Evolutionary conservation across 2,329 filamentous ascomycete genomes (phyloP).

Genomic region (Alternaria alternata): DNA sequence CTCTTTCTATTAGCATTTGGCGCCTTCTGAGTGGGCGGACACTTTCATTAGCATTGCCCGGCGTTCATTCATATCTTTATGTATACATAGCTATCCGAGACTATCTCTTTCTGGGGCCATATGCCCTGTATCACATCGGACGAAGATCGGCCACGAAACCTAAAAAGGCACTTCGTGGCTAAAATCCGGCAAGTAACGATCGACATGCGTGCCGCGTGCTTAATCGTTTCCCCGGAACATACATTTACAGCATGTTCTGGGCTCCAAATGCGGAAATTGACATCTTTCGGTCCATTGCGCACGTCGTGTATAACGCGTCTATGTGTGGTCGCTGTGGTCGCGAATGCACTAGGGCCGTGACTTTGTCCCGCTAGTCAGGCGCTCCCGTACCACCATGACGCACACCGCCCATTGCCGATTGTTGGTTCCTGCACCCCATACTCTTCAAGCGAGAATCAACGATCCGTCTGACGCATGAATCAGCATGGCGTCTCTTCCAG

Average conservation of each 20-base stretch:
- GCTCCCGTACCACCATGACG: background rate
- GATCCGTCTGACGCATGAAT: background rate
- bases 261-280: background rate
- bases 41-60: conserved; percentile 11
- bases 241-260: background rate
- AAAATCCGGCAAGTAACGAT: conserved; percentile 26
- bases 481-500: background rate
- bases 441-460: conserved; percentile 6
- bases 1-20: conserved; percentile 5
- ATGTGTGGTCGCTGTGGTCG: conserved; percentile 6
- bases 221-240: conserved; percentile 4
- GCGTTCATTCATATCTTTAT: conserved; percentile 10
- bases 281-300: conserved; percentile 1
- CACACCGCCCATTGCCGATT: conserved; percentile 7
- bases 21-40: background rate
- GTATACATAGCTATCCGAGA: conserved; percentile 12
- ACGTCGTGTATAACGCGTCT: conserved; percentile 5
- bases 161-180: conserved; percentile 21
- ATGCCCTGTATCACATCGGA: conserved; percentile 12
- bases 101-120: conserved; percentile 14
- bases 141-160: conserved; percentile 19
- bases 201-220: conserved; percentile 16
- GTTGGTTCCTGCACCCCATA: conserved; percentile 2
- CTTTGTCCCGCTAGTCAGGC: conserved; percentile 5
- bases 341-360: conserved; percentile 8